Conservation (phyloP, 257 asterid species). For the Scutellaria baicalensis region DNA sequence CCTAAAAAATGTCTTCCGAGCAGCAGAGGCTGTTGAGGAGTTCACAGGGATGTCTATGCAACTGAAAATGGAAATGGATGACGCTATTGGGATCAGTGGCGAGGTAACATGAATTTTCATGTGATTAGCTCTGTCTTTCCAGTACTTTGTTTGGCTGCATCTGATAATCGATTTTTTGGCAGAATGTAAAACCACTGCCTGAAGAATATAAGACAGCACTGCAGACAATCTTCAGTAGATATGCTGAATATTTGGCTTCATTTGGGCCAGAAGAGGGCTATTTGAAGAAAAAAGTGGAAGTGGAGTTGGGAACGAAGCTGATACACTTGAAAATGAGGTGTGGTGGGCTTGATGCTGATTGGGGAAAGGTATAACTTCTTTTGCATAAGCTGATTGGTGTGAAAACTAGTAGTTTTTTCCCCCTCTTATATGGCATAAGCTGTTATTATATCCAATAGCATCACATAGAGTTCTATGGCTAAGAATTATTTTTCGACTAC, state of each 20-base stretch:
- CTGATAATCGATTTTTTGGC: conserved; percentile 24
- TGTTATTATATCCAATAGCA: neutral
- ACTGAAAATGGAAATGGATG: conserved; percentile 87
- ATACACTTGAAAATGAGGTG: conserved; percentile 97
- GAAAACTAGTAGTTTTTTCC: neutral
- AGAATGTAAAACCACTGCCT: conserved; percentile 87
- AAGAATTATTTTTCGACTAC: neutral
- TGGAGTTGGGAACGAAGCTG: conserved; percentile 81
- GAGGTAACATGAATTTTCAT: conserved; percentile 49
- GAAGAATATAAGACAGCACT: conserved; percentile 62
- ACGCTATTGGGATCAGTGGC: conserved; percentile 77
- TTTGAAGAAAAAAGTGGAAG: conserved; percentile 93
- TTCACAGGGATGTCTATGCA: conserved; percentile 62
- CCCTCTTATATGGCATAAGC: neutral
- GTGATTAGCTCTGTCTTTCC: neutral
- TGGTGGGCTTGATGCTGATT: conserved; percentile 76
- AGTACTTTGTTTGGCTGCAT: conserved; percentile 2
- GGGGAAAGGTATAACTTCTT: conserved; percentile 82
- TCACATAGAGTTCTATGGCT: neutral
- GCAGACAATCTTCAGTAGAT: conserved; percentile 54
- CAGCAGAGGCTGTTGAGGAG: conserved; percentile 97
- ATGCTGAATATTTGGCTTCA: conserved; percentile 62
- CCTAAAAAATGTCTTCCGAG: conserved; percentile 63
- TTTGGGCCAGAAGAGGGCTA: conserved; percentile 84
- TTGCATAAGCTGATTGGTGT: conserved; percentile 4